A percentile compares a stretch with the other conserved stretches of the same genome.
These are phyloP conservation scores for Achaetomium macrosporum DNA, from an alignment of 2,329 filamentous ascomycete genomes.

Conservation along the genomic window DNA sequence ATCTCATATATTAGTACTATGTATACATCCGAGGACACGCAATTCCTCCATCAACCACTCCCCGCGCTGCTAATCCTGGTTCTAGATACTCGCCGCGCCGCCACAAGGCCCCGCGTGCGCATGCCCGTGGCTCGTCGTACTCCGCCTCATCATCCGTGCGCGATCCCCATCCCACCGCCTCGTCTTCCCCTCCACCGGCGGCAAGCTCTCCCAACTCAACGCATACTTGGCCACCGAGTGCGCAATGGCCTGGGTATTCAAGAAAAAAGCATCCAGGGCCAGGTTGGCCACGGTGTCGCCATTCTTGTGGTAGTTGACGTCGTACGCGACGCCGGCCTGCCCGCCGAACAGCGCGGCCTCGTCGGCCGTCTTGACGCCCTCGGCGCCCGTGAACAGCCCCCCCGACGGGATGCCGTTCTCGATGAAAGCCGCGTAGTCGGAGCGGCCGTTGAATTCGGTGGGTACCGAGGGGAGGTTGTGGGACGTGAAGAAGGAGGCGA, in stretches of 20 bases:
- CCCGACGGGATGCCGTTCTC: slow-evolving; percentile 60
- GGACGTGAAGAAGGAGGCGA: slow-evolving; percentile 47
- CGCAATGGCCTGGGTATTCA: slow-evolving; percentile 40
- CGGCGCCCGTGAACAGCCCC: slow-evolving; percentile 57
- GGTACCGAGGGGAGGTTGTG: slow-evolving; percentile 48
- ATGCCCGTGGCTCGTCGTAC: slow-evolving; percentile 12
- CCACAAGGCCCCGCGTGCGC: slow-evolving; percentile 22
- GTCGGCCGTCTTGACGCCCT: slow-evolving; percentile 46
- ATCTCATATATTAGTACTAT: too few species aligned
- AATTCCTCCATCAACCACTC: too few species aligned
- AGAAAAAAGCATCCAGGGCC: slow-evolving; percentile 39
- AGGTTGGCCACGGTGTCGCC: slow-evolving; percentile 35
- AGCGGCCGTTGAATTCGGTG: slow-evolving; percentile 50
- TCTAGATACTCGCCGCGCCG: slow-evolving; percentile 1
- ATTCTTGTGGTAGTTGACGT: slow-evolving; percentile 41
- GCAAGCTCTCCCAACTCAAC: slow-evolving; percentile 33
- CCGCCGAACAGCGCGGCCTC: slow-evolving; percentile 58
- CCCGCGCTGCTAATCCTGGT: too few species aligned
- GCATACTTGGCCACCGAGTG: slow-evolving; percentile 39
- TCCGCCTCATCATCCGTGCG: slow-evolving; percentile 14
- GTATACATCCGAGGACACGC: too few species aligned
- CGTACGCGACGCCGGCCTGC: slow-evolving; percentile 44
- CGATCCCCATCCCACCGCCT: slow-evolving; percentile 19
- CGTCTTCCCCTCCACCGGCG: slow-evolving; percentile 13
- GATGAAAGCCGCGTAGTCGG: slow-evolving; percentile 63